Evolutionary conservation across 495 filamentous ascomycete genomes (phyloP), one percentile per base, ranked within the genome.

Genomic region (Tuber indicum): DNA sequence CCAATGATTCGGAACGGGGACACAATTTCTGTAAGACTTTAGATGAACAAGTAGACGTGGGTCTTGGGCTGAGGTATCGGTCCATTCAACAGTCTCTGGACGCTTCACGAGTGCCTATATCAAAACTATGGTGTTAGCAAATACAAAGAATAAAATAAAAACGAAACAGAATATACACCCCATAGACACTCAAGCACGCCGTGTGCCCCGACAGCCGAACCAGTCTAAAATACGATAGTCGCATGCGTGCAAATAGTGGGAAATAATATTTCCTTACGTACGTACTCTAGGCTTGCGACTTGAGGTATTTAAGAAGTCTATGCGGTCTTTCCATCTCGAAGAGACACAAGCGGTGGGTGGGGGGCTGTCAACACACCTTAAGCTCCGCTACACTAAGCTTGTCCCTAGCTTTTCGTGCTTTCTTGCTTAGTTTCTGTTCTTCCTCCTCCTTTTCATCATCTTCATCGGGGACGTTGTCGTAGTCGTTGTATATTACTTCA

Each of bases 81-180:
- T 96, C 96, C 95, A 98, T 81, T 98, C 96, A 3, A 99, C 96
- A 0, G 94, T 91, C 84, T 99, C 96, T 14, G 96, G 96, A 80
- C 94, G 96, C 80, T 88, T 88, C 70, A 97, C 96, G 74, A 97
- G 86, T 41, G 94, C 93, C 81, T 82, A 70, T 21, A 52, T 43
- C 16, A 26, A 70, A 47, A 42, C 26, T 43, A 44, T 42, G 45
- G 26, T 43, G 79, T 74, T 43, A 74, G 76, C 16, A 69, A 39
- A 19, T 21, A 23, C 36, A 74, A 74, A 47, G 19, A 23, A 70
- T 26, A 47, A 69, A 46, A 19, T 42, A 6, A 45, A 72, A 46
- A 42, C 41, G 41, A 42, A 72, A 45, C n/a, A 72, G n/a, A 72
- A 72, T 72, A 44, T 43, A 72, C 58, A 66, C 58, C 58, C 58